phyloP scores from a whole-genome alignment of 371 early-diverging fungal genomes.

The Umbelopsis sp. region DNA sequence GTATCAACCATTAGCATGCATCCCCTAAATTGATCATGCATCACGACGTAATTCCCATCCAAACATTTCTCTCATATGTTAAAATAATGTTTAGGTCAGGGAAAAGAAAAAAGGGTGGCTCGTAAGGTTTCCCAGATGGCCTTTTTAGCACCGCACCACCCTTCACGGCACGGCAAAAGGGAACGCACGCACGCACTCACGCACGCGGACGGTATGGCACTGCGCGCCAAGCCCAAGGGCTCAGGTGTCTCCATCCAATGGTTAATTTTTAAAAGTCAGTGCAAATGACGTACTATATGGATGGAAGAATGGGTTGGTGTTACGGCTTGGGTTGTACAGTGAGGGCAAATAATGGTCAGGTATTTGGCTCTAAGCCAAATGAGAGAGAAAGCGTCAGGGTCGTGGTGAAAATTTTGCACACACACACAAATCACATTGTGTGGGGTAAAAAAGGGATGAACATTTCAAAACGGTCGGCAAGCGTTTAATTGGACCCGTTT shows the following conservation, averaged over 20 bases:
- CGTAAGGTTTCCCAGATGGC: too few relatives aligned
- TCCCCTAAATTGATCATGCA: not conserved
- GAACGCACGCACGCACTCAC: too few relatives aligned
- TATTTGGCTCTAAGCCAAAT: too few relatives aligned
- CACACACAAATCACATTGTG: not conserved
- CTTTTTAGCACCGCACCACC: too few relatives aligned
- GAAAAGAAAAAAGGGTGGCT: too few relatives aligned
- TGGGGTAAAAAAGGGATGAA: not conserved
- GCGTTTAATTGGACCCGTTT: not conserved
- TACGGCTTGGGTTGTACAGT: not conserved
- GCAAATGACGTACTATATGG: not conserved
- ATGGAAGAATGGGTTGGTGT: not conserved
- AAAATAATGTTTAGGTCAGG: too few relatives aligned
- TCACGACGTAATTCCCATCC: not conserved
- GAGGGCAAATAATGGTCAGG: not conserved
- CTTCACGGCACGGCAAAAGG: too few relatives aligned
- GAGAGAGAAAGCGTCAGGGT: not conserved
- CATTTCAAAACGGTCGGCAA: too few relatives aligned
- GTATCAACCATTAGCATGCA: not conserved
- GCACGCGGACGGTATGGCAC: too few relatives aligned
- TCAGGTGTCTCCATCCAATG: too few relatives aligned
- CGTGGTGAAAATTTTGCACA: not conserved
- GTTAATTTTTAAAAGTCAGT: not conserved
- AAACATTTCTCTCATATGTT: not conserved
- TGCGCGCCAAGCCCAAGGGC: too few relatives aligned